Conservation (phyloP, 805 yeast genomes). For the Zygosaccharomyces kombuchaensis region DNA sequence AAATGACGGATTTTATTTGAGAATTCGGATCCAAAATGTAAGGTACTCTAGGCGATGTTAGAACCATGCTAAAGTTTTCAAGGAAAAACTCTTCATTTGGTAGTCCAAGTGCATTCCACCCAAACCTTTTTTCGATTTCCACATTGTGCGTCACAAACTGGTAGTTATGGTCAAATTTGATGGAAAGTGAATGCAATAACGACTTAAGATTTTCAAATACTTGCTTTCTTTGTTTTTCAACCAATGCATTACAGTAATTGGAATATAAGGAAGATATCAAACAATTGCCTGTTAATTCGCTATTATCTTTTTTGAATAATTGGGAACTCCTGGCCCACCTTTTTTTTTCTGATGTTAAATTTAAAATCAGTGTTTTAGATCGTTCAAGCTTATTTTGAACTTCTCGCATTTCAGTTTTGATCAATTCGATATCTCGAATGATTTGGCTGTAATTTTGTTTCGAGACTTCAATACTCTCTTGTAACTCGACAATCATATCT, state of each 20-base stretch:
- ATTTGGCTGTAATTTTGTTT: constrained; percentile 64
- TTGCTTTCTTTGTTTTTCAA: constrained; percentile 43
- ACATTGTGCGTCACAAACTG: constrained; percentile 38
- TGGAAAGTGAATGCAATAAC: constrained; percentile 34
- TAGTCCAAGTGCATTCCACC: constrained; percentile 53
- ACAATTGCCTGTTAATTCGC: constrained; percentile 57
- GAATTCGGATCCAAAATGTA: constrained; percentile 72
- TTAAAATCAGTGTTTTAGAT: constrained; percentile 57
- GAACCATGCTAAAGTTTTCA: constrained; percentile 59
- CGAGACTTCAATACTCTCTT: constrained; percentile 60
- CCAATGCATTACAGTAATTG: constrained; percentile 56
- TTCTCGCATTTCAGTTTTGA: constrained; percentile 62
- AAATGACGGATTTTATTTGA: constrained; percentile 40
- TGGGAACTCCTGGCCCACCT: constrained; percentile 69
- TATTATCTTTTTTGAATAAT: constrained; percentile 44
- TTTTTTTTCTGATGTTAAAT: constrained; percentile 58
- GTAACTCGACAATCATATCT: constrained; percentile 75
- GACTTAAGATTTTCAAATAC: constrained; percentile 38
- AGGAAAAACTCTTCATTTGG: constrained; percentile 55
- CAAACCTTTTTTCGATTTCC: constrained; percentile 38
- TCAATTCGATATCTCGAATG: constrained; percentile 74
- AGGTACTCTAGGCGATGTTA: constrained; percentile 40
- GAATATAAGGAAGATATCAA: constrained; percentile 58
- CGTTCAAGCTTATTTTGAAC: constrained; percentile 60
- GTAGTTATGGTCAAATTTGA: constrained; percentile 40